These are phyloP conservation scores for Stromatinia cepivora DNA, from an alignment of 2,329 filamentous ascomycete genomes.

Conservation along the genomic window DNA sequence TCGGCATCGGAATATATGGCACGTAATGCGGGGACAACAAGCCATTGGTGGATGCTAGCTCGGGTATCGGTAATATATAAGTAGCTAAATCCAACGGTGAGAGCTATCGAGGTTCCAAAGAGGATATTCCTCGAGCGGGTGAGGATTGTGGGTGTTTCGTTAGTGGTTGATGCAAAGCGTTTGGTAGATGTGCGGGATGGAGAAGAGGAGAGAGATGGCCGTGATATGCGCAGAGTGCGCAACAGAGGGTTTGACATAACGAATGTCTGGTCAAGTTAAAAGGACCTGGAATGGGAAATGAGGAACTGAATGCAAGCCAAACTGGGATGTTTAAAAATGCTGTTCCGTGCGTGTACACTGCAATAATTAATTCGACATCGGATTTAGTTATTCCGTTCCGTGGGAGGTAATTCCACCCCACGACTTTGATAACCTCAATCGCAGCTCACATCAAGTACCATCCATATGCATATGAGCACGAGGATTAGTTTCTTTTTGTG, in stretches of 20 bases:
- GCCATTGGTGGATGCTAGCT: conserved; percentile 66
- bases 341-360: neutral
- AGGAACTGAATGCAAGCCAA: neutral
- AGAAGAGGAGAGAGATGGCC: conserved; percentile 1
- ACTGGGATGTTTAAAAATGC: neutral
- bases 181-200: conserved; percentile 20
- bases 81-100: conserved; percentile 53
- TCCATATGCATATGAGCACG: no score
- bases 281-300: neutral
- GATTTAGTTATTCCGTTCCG: neutral
- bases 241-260: conserved; percentile 20
- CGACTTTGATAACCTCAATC: no score
- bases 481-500: no score
- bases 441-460: no score
- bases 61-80: conserved; percentile 75
- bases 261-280: conserved; percentile 5
- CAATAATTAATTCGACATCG: neutral
- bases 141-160: conserved; percentile 41
- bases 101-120: conserved; percentile 54
- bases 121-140: conserved; percentile 51
- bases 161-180: conserved; percentile 31
- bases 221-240: conserved; percentile 19
- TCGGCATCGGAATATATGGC: conserved; percentile 73
- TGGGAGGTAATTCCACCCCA: no score
- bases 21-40: conserved; percentile 66